These are phyloP conservation scores for Jamesozyma hellenica DNA, from an alignment of 805 yeast genomes.

Conservation along the genomic window DNA sequence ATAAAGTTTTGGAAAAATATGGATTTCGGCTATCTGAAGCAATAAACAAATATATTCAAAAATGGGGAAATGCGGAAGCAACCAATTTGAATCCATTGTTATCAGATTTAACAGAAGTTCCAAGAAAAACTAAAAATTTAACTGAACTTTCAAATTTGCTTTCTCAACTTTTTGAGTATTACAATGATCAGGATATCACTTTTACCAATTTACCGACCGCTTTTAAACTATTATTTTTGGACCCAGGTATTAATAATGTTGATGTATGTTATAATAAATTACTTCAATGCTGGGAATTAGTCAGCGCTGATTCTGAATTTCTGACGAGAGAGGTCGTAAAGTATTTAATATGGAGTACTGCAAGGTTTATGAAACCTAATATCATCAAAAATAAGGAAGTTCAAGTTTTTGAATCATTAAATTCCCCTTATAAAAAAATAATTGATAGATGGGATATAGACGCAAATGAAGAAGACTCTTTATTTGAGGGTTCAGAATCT, in stretches of 20 bases:
- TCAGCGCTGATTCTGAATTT: slow-evolving; percentile 10
- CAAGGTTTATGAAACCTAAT: slow-evolving; percentile 9
- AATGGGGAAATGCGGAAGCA: slow-evolving; percentile 3
- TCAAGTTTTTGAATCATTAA: slow-evolving; percentile 6
- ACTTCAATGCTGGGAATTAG: slow-evolving; percentile 24
- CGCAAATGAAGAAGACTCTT: slow-evolving; percentile 7
- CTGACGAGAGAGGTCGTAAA: slow-evolving; percentile 15
- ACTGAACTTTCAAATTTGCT: slow-evolving; percentile 21
- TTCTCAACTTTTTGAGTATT: slow-evolving; percentile 20
- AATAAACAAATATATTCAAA: slow-evolving; percentile 11
- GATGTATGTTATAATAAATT: slow-evolving; percentile 20
- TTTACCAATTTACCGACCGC: slow-evolving; percentile 12
- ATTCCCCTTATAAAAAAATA: slow-evolving; percentile 10
- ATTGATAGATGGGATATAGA: slow-evolving; percentile 21
- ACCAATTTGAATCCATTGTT: slow-evolving; percentile 4
- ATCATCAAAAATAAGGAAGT: slow-evolving; percentile 4
- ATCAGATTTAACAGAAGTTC: slow-evolving; percentile 8
- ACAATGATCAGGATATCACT: slow-evolving; percentile 12
- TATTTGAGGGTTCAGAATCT: not conserved
- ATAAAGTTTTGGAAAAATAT: slow-evolving; percentile 17
- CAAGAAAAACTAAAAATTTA: slow-evolving; percentile 11
- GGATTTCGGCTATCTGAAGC: slow-evolving; percentile 22
- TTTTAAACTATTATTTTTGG: slow-evolving; percentile 12
- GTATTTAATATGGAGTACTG: slow-evolving; percentile 10
- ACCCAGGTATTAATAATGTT: slow-evolving; percentile 8